phyloP scores from a whole-genome alignment of 2,329 filamentous ascomycete species.

The Pezicula rhizophila region DNA sequence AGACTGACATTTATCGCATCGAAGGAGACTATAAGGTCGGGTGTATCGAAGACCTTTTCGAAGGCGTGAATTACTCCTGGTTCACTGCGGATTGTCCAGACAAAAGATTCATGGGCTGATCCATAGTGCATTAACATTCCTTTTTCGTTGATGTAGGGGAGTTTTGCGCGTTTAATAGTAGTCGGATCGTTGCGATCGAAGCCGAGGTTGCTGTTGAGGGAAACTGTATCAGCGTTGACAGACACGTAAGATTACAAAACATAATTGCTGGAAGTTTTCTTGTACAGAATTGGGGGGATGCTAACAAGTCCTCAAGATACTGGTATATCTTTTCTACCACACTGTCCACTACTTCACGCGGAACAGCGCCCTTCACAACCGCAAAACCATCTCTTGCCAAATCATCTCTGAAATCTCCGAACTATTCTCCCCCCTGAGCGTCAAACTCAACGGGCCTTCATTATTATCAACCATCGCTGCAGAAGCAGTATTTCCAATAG shows the following conservation, averaged over 20 bases:
- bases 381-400: neutral
- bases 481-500: too few relatives aligned
- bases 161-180: slow-evolving; percentile 18
- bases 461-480: too few relatives aligned
- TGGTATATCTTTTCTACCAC: neutral
- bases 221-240: neutral
- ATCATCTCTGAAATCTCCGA: neutral
- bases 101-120: slow-evolving; percentile 1
- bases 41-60: slow-evolving; percentile 31
- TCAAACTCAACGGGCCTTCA: too few relatives aligned
- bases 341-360: neutral
- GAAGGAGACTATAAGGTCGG: slow-evolving; percentile 37
- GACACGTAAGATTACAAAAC: neutral
- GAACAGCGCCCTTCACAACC: neutral
- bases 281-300: neutral
- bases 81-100: slow-evolving; percentile 12
- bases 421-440: neutral
- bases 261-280: neutral
- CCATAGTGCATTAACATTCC: slow-evolving; percentile 36
- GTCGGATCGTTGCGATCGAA: neutral
- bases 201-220: neutral
- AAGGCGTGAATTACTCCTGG: slow-evolving; percentile 31
- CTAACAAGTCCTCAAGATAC: neutral
- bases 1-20: slow-evolving; percentile 33
- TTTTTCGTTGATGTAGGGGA: slow-evolving; percentile 39